phyloP scores from a whole-genome alignment of 805 yeast species.

The Wickerhamiella azyma region DNA sequence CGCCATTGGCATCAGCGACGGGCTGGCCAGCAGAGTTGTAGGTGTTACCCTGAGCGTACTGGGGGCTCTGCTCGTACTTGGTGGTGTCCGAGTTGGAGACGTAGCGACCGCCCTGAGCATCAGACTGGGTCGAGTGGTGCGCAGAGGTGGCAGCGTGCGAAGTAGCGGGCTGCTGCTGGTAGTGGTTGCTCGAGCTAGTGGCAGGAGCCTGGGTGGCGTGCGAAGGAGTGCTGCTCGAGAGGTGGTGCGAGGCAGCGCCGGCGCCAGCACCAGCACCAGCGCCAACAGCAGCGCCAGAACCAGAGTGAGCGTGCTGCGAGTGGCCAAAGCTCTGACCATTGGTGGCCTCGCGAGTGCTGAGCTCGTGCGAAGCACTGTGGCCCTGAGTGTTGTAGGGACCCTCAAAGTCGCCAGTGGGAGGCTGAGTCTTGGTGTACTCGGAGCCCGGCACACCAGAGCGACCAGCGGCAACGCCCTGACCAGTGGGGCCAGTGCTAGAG shows the following conservation, averaged over 20 bases:
- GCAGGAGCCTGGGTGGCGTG: neutral
- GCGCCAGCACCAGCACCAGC: constrained; percentile 3
- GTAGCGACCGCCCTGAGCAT: neutral
- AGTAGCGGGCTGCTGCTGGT: neutral
- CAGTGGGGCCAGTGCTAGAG: neutral
- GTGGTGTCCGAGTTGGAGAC: neutral
- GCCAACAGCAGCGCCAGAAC: neutral
- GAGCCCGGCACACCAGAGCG: too few relatives aligned
- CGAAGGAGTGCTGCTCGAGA: neutral
- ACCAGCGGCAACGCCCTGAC: neutral
- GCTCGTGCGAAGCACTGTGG: neutral
- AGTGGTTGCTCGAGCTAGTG: neutral
- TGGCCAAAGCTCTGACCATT: neutral
- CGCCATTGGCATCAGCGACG: neutral
- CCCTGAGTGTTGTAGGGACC: neutral
- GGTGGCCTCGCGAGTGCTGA: neutral
- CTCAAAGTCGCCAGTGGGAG: neutral
- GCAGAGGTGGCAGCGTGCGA: neutral
- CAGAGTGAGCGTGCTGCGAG: neutral
- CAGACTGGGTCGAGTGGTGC: neutral
- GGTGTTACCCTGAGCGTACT: neutral
- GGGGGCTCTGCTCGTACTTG: neutral
- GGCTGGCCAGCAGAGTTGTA: neutral
- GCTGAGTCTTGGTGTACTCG: neutral
- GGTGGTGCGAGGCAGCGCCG: neutral